Conservation (phyloP, 345 rosid genomes). For the Cardamine occulta region DNA sequence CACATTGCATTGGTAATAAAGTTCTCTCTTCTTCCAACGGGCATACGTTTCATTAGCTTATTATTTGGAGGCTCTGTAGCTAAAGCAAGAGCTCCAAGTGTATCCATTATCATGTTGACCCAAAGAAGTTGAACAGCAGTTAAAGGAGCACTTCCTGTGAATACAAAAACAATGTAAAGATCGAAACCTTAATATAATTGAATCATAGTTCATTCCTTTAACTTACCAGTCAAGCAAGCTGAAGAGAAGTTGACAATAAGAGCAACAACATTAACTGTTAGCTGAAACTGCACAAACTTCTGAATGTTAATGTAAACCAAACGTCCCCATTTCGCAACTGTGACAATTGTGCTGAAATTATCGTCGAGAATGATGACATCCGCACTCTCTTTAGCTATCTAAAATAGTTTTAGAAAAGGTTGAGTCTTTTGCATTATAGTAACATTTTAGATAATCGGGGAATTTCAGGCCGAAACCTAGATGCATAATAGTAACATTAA, state of each 20-base stretch:
- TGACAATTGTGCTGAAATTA: slow-evolving; percentile 89
- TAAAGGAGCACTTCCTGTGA: slow-evolving; percentile 69
- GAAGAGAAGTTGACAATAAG: slow-evolving; percentile 85
- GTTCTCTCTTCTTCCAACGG: slow-evolving; percentile 67
- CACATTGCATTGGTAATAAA: slow-evolving; percentile 91
- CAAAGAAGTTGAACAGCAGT: slow-evolving; percentile 82
- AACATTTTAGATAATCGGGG: too few relatives aligned
- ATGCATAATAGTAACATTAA: too few relatives aligned
- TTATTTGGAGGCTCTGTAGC: slow-evolving; percentile 83
- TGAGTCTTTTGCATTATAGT: neutral
- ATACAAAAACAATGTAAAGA: neutral
- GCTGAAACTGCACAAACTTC: slow-evolving; percentile 92
- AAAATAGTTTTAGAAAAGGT: neutral
- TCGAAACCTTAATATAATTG: neutral
- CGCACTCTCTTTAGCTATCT: slow-evolving; percentile 98
- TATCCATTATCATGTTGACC: slow-evolving; percentile 91
- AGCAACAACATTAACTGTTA: slow-evolving; percentile 90
- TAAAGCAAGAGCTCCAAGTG: slow-evolving; percentile 84
- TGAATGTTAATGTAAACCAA: slow-evolving; percentile 90
- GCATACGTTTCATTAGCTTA: slow-evolving; percentile 63
- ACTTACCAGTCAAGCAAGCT: slow-evolving; percentile 84
- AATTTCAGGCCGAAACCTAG: too few relatives aligned
- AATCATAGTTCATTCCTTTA: neutral
- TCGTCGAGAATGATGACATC: slow-evolving; percentile 93
- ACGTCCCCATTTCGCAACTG: slow-evolving; percentile 95